Base-by-base conservation (phyloP, 1,139 yeast species). In the Petasospora rhodanensis region DNA sequence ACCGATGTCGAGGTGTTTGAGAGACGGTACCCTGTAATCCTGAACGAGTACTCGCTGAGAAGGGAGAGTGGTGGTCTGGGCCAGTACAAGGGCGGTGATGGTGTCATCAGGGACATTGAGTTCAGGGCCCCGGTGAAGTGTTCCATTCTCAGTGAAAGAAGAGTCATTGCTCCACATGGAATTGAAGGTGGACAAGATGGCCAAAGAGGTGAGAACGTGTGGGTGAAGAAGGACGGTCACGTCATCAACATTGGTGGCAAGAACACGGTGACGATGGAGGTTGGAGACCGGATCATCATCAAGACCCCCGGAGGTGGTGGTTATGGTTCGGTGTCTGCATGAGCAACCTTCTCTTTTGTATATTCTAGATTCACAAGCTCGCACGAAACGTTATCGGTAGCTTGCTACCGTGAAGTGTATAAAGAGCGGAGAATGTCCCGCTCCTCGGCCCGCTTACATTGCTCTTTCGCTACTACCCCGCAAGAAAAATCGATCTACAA, bases 1-100 rank as follows among this genome's bases (percentile, higher is more conserved):
- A 79, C 86, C 0, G 86, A 79, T 45, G 75, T 79, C 3, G 86
- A 79, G 54, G 67, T 79, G 14, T 66, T 79, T 37, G 85, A 79
- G 49, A 70, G 75, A 47, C 63, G 85, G 26, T 78, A 77, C 46
- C 86, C 86, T 1, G 79, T 76, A 8, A 50, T 79, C n/a, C 46
- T 79, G 23, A 70, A 62, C 26, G 72, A 73, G 47, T 79, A 74
- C 43, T 61, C 75, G 1, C 56, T 79, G 13, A 64, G 85, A 32
- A 26, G 43, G 7, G 67, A 66, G 2, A 71, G 80, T 3, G 85
- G 86, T 14, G 85, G 86, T 17, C 42, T 34, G 4, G 85, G 85
- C 11, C 55, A 58, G 39, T 67, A 58, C 50, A 46, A 37, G 3
- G 85, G 86, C 18, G 86, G 86, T 14, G 66, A 73, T 43, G 85